Evolutionary conservation across 176 grass and related monocot species (phyloP).

Genomic region (Elymus sibiricus): DNA sequence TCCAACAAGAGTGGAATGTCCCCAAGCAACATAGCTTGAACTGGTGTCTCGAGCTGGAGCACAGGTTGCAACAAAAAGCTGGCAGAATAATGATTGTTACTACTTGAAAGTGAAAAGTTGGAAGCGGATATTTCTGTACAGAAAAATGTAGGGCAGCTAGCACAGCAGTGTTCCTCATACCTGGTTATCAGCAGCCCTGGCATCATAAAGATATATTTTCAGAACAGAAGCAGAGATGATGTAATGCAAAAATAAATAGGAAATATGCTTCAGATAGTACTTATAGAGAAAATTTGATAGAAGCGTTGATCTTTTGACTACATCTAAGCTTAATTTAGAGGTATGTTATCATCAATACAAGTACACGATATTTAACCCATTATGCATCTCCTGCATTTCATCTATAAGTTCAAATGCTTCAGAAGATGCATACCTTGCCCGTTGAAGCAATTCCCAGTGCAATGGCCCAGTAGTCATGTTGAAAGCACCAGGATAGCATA

Average conservation of each 20-base stretch:
- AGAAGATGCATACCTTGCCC: constrained; percentile 63
- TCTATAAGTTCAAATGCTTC: constrained; percentile 19
- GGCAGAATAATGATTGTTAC: constrained; percentile 6
- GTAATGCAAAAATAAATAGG: not conserved
- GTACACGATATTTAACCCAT: not conserved
- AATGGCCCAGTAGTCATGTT: constrained; percentile 99
- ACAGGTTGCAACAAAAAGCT: constrained; percentile 81
- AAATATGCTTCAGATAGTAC: constrained; percentile 12
- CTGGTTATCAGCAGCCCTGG: constrained; percentile 93
- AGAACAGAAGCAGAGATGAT: constrained; percentile 5
- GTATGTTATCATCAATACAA: not conserved
- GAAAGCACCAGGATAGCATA: constrained; percentile 98
- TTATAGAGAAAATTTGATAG: not conserved
- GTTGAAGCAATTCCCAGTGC: constrained; percentile 97
- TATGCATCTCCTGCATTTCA: not conserved
- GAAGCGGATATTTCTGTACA: not conserved
- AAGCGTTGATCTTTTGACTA: not conserved
- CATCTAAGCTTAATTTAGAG: not conserved
- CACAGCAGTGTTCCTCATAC: constrained; percentile 20
- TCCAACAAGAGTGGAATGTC: constrained; percentile 92
- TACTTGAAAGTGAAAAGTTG: not conserved
- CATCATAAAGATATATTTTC: constrained; percentile 28
- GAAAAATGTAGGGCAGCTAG: not conserved
- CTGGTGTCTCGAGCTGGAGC: constrained; percentile 62
- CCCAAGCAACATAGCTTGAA: constrained; percentile 80